Conservation (phyloP, 495 filamentous ascomycete genomes). For the Xylaria scruposa region DNA sequence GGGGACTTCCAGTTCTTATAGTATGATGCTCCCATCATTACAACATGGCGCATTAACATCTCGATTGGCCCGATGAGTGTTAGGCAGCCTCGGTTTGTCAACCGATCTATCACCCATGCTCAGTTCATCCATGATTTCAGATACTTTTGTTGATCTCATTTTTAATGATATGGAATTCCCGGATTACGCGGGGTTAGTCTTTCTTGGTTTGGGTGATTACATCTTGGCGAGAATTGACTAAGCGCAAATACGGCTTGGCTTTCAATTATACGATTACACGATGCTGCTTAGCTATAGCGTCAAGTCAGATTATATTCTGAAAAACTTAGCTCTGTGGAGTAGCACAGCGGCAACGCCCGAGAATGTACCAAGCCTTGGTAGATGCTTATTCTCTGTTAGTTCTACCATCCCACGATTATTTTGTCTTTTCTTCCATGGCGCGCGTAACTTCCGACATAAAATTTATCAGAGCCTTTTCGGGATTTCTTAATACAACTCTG, state of each 20-base stretch:
- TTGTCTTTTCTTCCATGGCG: background rate
- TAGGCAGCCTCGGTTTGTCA: background rate
- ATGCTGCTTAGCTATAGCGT: background rate
- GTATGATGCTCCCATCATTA: conserved; percentile 1
- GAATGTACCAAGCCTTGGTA: conserved; percentile 4
- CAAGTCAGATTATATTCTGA: background rate
- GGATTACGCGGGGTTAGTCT: conserved; percentile 2
- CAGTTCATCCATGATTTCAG: conserved; percentile 21
- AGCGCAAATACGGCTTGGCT: background rate
- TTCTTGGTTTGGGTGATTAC: background rate
- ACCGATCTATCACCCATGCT: conserved; percentile 4
- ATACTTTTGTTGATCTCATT: conserved; percentile 12
- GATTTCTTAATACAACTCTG: background rate
- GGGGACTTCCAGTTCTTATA: conserved; percentile 2
- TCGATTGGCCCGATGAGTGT: background rate
- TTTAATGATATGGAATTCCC: conserved; percentile 20
- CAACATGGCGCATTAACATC: background rate
- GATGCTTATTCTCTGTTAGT: background rate
- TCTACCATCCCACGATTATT: background rate
- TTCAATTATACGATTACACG: background rate
- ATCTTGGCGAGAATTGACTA: conserved; percentile 10
- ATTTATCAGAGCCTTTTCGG: background rate
- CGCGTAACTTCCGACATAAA: background rate
- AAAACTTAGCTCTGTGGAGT: conserved; percentile 1
- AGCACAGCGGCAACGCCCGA: background rate